Evolutionary conservation across 139 green algal species (phyloP), one percentile per base, ranked within the genome.

Genomic region (Trebouxia sp.): DNA sequence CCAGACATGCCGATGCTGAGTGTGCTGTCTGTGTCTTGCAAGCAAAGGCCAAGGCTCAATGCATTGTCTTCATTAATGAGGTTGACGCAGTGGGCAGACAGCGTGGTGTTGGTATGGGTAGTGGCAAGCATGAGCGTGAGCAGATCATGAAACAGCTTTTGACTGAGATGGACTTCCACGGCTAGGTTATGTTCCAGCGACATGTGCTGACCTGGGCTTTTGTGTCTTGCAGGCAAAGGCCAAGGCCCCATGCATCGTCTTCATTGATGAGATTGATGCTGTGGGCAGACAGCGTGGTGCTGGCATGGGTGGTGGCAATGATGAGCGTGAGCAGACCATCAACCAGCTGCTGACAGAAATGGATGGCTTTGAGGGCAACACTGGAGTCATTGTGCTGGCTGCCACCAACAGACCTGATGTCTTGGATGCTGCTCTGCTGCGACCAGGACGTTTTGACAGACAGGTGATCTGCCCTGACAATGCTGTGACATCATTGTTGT

Each of bases 11-110:
- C n/a, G n/a, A n/a, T 7, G 47, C 56, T 15, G 26, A 69, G 1
- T 35, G 32, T 24, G 20, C 56, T 15, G 6, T 43, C 24, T 2
- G 5, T n/a, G n/a, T n/a, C n/a, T n/a, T 83, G 78, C 80, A 89
- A 81, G 93, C 93, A 81, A 97, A 97, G 88, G 80, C 89, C 51
- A 97, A 97, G 89, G 97, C 97, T 0, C 97, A 97, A 37, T 99
- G 97, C 94, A 98, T 99, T 85, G 89, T 99, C 74, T 99, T 99
- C 90, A 97, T 99, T 43, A 97, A 99, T 90, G 97, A 99, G 90
- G 99, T 99, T 83, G 97, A 99, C 81, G 97, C 97, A 9, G 97
- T 99, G 7, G 97, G 97, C 39, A 90, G 97, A 55, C 93, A 96
- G 76, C 93, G 97, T 74, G 97, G 97, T 47, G 96, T 97, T 39